phyloP scores from a whole-genome alignment of 192 early-diverging fungal genomes.

The Phycomyces nitens region DNA sequence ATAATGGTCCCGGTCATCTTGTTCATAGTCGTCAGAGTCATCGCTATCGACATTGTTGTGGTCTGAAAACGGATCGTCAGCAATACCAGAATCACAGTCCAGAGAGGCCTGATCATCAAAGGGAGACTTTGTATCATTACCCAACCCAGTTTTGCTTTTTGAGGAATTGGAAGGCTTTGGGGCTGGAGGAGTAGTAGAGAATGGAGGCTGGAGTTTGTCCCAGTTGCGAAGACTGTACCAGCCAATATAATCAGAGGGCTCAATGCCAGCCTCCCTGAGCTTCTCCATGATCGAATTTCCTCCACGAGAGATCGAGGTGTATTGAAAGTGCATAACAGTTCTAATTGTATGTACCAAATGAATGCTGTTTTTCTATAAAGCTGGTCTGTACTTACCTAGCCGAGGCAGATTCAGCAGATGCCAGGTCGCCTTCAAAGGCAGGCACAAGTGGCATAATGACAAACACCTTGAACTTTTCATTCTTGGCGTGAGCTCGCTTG shows the following conservation, averaged over 20 bases:
- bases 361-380: too few species aligned
- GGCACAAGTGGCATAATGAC: constrained; percentile 86
- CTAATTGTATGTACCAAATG: constrained; percentile 4
- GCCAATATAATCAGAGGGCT: constrained; percentile 61
- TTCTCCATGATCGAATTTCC: constrained; percentile 64
- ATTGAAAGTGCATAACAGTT: constrained; percentile 81
- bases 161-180: not conserved
- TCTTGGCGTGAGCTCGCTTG: constrained; percentile 57
- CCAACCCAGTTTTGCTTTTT: not conserved
- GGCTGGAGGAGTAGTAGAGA: not conserved
- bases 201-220: constrained; percentile 53
- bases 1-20: constrained; percentile 39
- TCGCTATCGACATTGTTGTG: not conserved
- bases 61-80: constrained; percentile 6
- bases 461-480: constrained; percentile 73
- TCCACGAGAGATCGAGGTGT: constrained; percentile 71
- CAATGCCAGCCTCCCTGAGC: constrained; percentile 53
- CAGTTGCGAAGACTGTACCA: constrained; percentile 75
- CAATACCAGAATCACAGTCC: not conserved
- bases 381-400: constrained; percentile 19
- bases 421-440: constrained; percentile 81
- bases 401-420: constrained; percentile 67
- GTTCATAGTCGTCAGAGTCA: not conserved
- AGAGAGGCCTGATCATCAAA: not conserved
- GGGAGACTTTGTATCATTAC: not conserved